These are phyloP conservation scores for Alternaria consortialis DNA, from an alignment of 2,329 filamentous ascomycete genomes.

Conservation along the genomic window DNA sequence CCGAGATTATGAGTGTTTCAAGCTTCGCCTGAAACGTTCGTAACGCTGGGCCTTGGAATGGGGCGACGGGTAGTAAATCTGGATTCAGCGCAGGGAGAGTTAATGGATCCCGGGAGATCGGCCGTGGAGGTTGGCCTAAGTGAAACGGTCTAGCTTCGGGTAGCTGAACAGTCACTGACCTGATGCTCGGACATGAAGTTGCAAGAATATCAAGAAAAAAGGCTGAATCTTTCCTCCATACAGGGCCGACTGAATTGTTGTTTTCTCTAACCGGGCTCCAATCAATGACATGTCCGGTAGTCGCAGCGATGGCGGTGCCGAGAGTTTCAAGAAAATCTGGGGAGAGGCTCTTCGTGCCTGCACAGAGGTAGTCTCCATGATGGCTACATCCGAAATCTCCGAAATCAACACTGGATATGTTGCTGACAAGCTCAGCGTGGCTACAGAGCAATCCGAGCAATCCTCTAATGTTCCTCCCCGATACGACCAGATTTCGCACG, in stretches of 20 bases:
- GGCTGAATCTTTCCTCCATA: constrained; percentile 14
- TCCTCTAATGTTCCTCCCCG: constrained; percentile 17
- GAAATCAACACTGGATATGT: constrained; percentile 23
- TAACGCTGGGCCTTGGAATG: constrained; percentile 18
- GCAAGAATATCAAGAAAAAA: constrained; percentile 25
- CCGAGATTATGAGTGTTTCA: constrained; percentile 20
- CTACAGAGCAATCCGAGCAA: constrained; percentile 18
- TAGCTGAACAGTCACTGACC: constrained; percentile 19
- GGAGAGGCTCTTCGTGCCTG: not conserved
- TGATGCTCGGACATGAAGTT: constrained; percentile 23
- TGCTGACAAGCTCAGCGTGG: constrained; percentile 16
- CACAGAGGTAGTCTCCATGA: constrained; percentile 4
- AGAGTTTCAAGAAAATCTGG: not conserved
- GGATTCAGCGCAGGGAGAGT: constrained; percentile 3
- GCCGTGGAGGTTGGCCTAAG: not conserved
- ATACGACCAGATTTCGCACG: constrained; percentile 17
- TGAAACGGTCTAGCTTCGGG: constrained; percentile 9
- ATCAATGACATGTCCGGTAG: not conserved
- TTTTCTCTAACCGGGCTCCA: constrained; percentile 8
- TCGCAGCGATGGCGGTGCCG: constrained; percentile 6
- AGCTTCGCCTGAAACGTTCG: constrained; percentile 15
- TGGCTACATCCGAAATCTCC: constrained; percentile 19
- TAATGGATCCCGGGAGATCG: not conserved
- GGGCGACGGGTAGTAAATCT: constrained; percentile 6
- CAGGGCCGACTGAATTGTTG: not conserved